These are phyloP conservation scores for Angomonas deanei DNA, from an alignment of 208 protist genomes.

Conservation along the genomic window DNA sequence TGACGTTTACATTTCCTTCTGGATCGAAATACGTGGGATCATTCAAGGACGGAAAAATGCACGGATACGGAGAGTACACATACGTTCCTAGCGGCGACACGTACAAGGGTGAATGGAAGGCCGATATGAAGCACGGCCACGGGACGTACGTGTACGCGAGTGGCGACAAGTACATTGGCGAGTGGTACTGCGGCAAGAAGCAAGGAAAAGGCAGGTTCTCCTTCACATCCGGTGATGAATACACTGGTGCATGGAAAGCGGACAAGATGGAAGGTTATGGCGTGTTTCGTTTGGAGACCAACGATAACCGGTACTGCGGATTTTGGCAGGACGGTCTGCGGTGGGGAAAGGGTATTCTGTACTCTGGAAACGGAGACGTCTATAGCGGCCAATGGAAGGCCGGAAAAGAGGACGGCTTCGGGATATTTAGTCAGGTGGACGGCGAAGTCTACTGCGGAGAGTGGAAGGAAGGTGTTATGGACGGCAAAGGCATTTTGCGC, in stretches of 20 bases:
- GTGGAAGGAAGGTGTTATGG: slow-evolving; percentile 57
- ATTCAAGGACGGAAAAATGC: slow-evolving; percentile 46
- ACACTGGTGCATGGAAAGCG: slow-evolving; percentile 44
- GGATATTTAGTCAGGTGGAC: slow-evolving; percentile 39
- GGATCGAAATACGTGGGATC: slow-evolving; percentile 50
- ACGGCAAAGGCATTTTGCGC: slow-evolving; percentile 52
- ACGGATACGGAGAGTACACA: slow-evolving; percentile 54
- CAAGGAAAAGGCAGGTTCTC: slow-evolving; percentile 46
- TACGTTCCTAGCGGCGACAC: slow-evolving; percentile 42
- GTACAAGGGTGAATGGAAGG: slow-evolving; percentile 63
- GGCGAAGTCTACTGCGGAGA: slow-evolving; percentile 57
- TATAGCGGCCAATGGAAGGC: slow-evolving; percentile 55
- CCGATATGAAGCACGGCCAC: slow-evolving; percentile 62
- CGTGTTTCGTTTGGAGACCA: slow-evolving; percentile 33
- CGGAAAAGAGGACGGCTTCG: slow-evolving; percentile 48
- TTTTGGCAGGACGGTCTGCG: slow-evolving; percentile 51
- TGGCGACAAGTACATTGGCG: slow-evolving; percentile 52
- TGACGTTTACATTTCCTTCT: slow-evolving; percentile 45
- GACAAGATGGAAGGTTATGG: slow-evolving; percentile 64
- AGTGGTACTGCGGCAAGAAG: slow-evolving; percentile 71
- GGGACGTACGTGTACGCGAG: slow-evolving; percentile 57
- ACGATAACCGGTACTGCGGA: slow-evolving; percentile 42
- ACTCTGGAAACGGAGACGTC: slow-evolving; percentile 37
- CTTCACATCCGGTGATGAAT: slow-evolving; percentile 57
- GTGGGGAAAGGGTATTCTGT: slow-evolving; percentile 37